Evolutionary conservation across 1,284 basidiomycete genomes (phyloP).

Genomic region (Mycena sp.): DNA sequence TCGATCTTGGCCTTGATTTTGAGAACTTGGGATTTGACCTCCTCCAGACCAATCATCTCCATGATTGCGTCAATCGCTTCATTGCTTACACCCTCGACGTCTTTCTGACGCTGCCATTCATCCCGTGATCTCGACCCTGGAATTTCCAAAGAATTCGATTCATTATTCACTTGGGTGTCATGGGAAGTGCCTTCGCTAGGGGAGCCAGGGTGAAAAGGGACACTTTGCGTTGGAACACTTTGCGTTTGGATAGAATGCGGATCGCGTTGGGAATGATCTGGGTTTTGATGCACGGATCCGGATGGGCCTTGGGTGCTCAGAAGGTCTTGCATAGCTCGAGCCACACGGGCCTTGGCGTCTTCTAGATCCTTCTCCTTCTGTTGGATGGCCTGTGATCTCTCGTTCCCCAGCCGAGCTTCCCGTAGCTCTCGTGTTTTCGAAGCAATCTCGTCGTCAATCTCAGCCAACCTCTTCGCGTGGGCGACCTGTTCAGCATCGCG

Average conservation of each 20-base stretch:
- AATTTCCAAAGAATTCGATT: conserved; percentile 12
- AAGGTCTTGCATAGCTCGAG: not conserved
- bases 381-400: conserved; percentile 38
- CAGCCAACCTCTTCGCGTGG: conserved; percentile 42
- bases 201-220: no score
- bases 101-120: conserved; percentile 62
- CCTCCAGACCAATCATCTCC: conserved; percentile 66
- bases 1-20: conserved; percentile 62
- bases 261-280: not conserved
- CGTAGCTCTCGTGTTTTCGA: conserved; percentile 33
- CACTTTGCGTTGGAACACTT: no score
- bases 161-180: not conserved
- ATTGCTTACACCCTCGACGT: conserved; percentile 54
- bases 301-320: no score
- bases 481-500: conserved; percentile 45
- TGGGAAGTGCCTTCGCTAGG: not conserved
- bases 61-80: conserved; percentile 62
- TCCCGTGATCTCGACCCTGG: conserved; percentile 21
- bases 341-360: conserved; percentile 25
- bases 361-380: conserved; percentile 48
- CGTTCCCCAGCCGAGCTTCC: conserved; percentile 38
- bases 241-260: not conserved
- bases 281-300: no score
- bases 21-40: conserved; percentile 61
- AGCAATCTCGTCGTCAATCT: conserved; percentile 44